Conservation (phyloP, 1,139 yeast genomes). For the Candida mesenterica region DNA sequence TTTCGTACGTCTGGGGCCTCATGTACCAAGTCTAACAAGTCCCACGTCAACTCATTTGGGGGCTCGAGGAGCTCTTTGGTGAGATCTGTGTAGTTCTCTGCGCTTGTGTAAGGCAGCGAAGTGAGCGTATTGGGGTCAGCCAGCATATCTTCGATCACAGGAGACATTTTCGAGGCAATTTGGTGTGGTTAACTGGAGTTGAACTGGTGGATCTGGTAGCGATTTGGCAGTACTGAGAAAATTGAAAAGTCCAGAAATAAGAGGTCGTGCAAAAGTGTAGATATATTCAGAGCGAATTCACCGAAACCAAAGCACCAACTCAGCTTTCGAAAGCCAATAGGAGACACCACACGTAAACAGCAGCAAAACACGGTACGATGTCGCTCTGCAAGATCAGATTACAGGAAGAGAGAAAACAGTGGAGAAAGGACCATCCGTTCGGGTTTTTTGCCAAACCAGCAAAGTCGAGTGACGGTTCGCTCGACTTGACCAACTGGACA, state of each 20-base stretch:
- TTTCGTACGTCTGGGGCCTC: slow-evolving; percentile 37
- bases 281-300: not conserved
- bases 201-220: too few relatives aligned
- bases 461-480: slow-evolving; percentile 73
- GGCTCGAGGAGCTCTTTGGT: slow-evolving; percentile 41
- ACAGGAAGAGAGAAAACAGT: slow-evolving; percentile 87
- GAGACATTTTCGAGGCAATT: not conserved
- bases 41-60: slow-evolving; percentile 55
- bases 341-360: too few relatives aligned
- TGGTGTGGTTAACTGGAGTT: too few relatives aligned
- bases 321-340: not conserved
- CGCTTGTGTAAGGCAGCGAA: not conserved
- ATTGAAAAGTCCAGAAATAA: too few relatives aligned
- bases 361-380: too few relatives aligned
- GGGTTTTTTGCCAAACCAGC: slow-evolving; percentile 93
- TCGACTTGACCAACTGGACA: slow-evolving; percentile 84
- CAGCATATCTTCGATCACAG: not conserved
- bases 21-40: slow-evolving; percentile 53
- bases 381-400: slow-evolving; percentile 73
- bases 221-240: too few relatives aligned
- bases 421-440: slow-evolving; percentile 99
- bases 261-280: too few relatives aligned
- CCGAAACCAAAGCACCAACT: not conserved
- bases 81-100: slow-evolving; percentile 4
- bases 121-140: slow-evolving; percentile 5